A percentile compares a stretch with the other conserved stretches of the same genome.
Conservation (phyloP, 768 basidiomycete species). For the Podaxis sp. region DNA sequence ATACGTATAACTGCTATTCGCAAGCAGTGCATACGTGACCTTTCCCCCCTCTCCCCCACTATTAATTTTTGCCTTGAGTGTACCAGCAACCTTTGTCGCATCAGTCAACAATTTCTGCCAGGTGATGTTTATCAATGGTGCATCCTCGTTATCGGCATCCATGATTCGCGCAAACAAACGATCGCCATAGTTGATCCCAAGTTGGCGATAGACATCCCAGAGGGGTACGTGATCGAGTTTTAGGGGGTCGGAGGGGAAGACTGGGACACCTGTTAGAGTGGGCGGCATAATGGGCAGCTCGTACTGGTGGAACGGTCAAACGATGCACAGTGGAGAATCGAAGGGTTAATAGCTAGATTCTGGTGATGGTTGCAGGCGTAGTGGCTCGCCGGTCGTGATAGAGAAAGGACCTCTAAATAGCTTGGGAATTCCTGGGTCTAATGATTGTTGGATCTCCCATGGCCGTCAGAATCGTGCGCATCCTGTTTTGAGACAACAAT, state of each 20-base stretch:
- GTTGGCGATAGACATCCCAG: slow-evolving; percentile 12
- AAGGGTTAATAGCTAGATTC: too few species aligned
- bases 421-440: too few species aligned
- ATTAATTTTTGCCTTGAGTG: background rate
- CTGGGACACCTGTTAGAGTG: slow-evolving; percentile 2
- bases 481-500: background rate
- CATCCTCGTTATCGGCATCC: slow-evolving; percentile 11
- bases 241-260: slow-evolving; percentile 11
- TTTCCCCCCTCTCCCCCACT: background rate
- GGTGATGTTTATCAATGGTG: slow-evolving; percentile 7
- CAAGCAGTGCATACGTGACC: slow-evolving; percentile 5
- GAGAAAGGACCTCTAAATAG: too few species aligned
- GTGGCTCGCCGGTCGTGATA: too few species aligned
- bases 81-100: background rate
- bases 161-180: slow-evolving; percentile 10
- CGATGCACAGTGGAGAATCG: too few species aligned
- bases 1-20: slow-evolving; percentile 12
- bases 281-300: background rate
- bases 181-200: slow-evolving; percentile 10
- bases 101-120: slow-evolving; percentile 11
- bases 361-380: too few species aligned
- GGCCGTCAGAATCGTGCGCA: background rate
- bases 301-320: too few species aligned
- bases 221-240: slow-evolving; percentile 5
- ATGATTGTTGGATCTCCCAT: too few species aligned